Evolutionary conservation across 768 basidiomycete genomes (phyloP), one percentile per base, ranked within the genome.

Genomic region (Auriculariales sp.): DNA sequence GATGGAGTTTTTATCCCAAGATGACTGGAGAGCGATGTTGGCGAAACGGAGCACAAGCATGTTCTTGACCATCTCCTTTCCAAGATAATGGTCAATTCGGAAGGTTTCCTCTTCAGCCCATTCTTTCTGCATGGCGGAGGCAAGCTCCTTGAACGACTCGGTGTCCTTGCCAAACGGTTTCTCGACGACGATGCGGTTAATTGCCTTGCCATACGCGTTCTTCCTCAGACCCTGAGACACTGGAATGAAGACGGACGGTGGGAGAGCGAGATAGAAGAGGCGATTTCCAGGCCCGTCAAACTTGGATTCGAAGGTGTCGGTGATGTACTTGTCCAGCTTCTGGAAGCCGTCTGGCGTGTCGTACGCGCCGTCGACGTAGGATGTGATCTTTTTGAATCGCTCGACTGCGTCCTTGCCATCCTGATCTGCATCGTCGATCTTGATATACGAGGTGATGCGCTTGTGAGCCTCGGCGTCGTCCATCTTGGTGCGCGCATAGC

Each of bases 1-100:
- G 70, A 99, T 84, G 53, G 80, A 89, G 65, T 93, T 90, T 66
- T 89, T 94, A 71, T 98, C 93, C 89, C 93, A 95, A 32, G 78
- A 76, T 27, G 88, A 79, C 55, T 79, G 79, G 71, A 95, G 66
- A 24, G 92, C 86, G 56, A 92, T 68, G 66, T 99, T 99, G 54
- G 90, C 94, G 59, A 99, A 99, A 29, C 94, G 82, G 48, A 97
- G 71, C 27, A 97, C 89, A 54, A 98, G 83, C 49, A 99, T 64
- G 66, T 98, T 99, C 75, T 99, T 99, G 62, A 97, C 89, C 94
- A 99, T 98, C 75, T 99, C 94, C 71, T 99, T 99, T 51, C 94
- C 94, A 48, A 99, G 83, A 65, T 99, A 99, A 63, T 99, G 94
- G 66, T 99, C 94, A 62, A 99, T 98, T 48, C 94, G 86, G 79